Conservation (phyloP, 164 flowering plant genomes). For the Vitis vinifera region ASM3070453v1 NC_081806.1:3295501-3296000, state of each 20-base stretch:
- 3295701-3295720: not conserved
- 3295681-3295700: not conserved
- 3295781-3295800: too few species aligned
- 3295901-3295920: too few species aligned
- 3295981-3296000: slow-evolving; percentile 47
- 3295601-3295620: slow-evolving; percentile 65
- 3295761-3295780: too few species aligned
- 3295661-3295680: slow-evolving; percentile 15
- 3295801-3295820: too few species aligned
- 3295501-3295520: slow-evolving; percentile 5
- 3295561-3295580: slow-evolving; percentile 77
- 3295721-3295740: too few species aligned
- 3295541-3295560: slow-evolving; percentile 1
- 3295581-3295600: slow-evolving; percentile 71
- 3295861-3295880: too few species aligned
- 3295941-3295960: too few species aligned
- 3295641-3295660: slow-evolving; percentile 80
- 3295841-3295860: too few species aligned
- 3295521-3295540: not conserved
- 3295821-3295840: too few species aligned
- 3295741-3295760: too few species aligned
- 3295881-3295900: too few species aligned
- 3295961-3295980: not conserved
- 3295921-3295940: too few species aligned
- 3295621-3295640: slow-evolving; percentile 81